Percentiles rank a stretch among this genome's conserved stretches.
These are phyloP conservation scores for Pythium sp. DNA, from an alignment of 352 stramenopile genomes.

Conservation along the genomic window DNA sequence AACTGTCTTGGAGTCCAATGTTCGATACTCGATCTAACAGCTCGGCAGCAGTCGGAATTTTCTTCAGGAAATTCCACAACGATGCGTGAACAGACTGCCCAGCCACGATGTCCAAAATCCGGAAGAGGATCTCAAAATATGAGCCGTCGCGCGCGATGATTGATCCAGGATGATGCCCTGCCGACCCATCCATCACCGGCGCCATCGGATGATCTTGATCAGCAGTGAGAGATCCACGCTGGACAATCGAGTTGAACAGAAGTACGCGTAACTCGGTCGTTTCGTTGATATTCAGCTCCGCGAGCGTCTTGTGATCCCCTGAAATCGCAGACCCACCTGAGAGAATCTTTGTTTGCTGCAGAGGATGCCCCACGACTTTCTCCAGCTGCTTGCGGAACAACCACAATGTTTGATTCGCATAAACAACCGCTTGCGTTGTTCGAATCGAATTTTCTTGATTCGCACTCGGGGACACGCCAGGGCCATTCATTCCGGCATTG, in stretches of 20 bases:
- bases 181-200: conserved; percentile 14
- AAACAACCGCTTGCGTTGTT: conserved; percentile 56
- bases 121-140: conserved; percentile 86
- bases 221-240: conserved; percentile 34
- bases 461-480: conserved; percentile 18
- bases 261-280: conserved; percentile 74
- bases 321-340: conserved; percentile 61
- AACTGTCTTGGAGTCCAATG: conserved; percentile 35
- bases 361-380: conserved; percentile 59
- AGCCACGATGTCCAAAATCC: conserved; percentile 66
- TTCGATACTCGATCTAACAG: conserved; percentile 61
- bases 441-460: conserved; percentile 56
- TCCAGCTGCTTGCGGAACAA: conserved; percentile 78
- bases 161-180: conserved; percentile 49
- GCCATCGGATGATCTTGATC: conserved; percentile 43
- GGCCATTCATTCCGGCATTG: conserved; percentile 22
- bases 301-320: conserved; percentile 78
- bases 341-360: conserved; percentile 83
- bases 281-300: conserved; percentile 76
- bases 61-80: conserved; percentile 79
- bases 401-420: conserved; percentile 75
- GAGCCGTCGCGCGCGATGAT: conserved; percentile 61
- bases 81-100: conserved; percentile 61
- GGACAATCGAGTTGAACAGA: conserved; percentile 81
- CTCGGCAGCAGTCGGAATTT: conserved; percentile 74